phyloP scores from a whole-genome alignment of 208 protist genomes.

The Crithidia sp. region DNA sequence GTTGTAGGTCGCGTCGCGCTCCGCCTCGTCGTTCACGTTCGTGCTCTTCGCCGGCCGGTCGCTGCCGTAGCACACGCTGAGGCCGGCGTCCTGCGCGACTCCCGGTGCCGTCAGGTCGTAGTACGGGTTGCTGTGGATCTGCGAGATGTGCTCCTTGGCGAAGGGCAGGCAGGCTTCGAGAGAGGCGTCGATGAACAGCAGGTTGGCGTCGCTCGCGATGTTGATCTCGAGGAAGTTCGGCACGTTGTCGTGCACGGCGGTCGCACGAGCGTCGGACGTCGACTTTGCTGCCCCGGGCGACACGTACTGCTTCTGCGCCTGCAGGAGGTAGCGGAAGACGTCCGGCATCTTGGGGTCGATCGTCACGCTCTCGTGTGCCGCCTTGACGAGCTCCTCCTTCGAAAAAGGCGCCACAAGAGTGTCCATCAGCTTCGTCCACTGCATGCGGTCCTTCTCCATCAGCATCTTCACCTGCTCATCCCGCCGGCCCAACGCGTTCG shows the following conservation, averaged over 20 bases:
- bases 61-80: slow-evolving; percentile 19
- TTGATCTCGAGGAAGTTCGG: slow-evolving; percentile 68
- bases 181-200: slow-evolving; percentile 77
- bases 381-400: slow-evolving; percentile 47
- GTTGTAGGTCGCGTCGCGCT: slow-evolving; percentile 59
- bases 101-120: slow-evolving; percentile 48
- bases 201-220: slow-evolving; percentile 85
- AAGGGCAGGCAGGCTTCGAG: slow-evolving; percentile 61
- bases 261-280: slow-evolving; percentile 3
- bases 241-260: slow-evolving; percentile 13
- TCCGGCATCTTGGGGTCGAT: slow-evolving; percentile 68
- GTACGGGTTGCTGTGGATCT: slow-evolving; percentile 90
- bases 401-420: slow-evolving; percentile 71
- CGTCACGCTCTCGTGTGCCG: slow-evolving; percentile 52
- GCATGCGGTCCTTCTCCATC: slow-evolving; percentile 36
- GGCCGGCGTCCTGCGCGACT: slow-evolving; percentile 4
- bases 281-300: neutral
- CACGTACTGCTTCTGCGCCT: slow-evolving; percentile 37
- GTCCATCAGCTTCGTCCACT: slow-evolving; percentile 86
- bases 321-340: slow-evolving; percentile 68
- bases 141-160: slow-evolving; percentile 46
- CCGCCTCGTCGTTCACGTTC: slow-evolving; percentile 54
- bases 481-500: slow-evolving; percentile 50
- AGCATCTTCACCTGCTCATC: slow-evolving; percentile 41
- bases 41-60: slow-evolving; percentile 4